These are phyloP conservation scores for Daldinia childiae DNA, from an alignment of 495 filamentous ascomycete species.

Conservation along the genomic window DNA sequence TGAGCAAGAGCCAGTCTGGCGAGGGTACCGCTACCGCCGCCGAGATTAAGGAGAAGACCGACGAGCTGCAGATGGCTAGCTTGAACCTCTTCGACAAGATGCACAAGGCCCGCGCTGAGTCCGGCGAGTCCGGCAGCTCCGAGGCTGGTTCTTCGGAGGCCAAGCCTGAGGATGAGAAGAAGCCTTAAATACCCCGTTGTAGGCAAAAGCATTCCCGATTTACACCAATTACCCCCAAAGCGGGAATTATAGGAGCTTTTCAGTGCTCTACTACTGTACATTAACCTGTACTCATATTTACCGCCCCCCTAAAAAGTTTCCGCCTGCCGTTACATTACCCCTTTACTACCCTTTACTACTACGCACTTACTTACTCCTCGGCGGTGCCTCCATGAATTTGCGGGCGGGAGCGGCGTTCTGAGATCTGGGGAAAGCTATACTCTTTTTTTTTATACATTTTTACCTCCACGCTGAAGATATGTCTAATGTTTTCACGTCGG, in stretches of 20 bases:
- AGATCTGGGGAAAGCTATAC: conserved; percentile 53
- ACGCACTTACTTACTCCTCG: conserved; percentile 38
- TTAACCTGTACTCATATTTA: conserved; percentile 57
- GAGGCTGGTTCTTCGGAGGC: conserved; percentile 67
- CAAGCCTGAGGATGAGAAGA: conserved; percentile 81
- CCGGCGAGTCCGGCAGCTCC: conserved; percentile 55
- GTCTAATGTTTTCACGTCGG: conserved; percentile 22
- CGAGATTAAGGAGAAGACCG: conserved; percentile 96
- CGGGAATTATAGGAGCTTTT: conserved; percentile 38
- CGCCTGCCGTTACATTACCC: background rate
- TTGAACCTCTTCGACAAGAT: conserved; percentile 99
- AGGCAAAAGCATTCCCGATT: conserved; percentile 34
- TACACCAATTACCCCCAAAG: conserved; percentile 47
- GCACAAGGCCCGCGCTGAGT: conserved; percentile 90
- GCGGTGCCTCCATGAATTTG: conserved; percentile 42
- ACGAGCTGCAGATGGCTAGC: conserved; percentile 94
- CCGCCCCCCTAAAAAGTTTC: conserved; percentile 23
- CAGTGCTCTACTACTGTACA: conserved; percentile 47
- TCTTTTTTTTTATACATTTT: conserved; percentile 38
- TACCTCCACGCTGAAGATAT: conserved; percentile 34
- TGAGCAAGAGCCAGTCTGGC: conserved; percentile 93
- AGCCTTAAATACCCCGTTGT: conserved; percentile 53
- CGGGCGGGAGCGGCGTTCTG: conserved; percentile 59
- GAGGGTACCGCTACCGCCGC: conserved; percentile 85
- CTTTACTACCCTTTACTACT: conserved; percentile 9